These are phyloP conservation scores for Plasmodium gallinaceum DNA, from an alignment of 169 alveolate species.

Conservation along the genomic window DNA sequence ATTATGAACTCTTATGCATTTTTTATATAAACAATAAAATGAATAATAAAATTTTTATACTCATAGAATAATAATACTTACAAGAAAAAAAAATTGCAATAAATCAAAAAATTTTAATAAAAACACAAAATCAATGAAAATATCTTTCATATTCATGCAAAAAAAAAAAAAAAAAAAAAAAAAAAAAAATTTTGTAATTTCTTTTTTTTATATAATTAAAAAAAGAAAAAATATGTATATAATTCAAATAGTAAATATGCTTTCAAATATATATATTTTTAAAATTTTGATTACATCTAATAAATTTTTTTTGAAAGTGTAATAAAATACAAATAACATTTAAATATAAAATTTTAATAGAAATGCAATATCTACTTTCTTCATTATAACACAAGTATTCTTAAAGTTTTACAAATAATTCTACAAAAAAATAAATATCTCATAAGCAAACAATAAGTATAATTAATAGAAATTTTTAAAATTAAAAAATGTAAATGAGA, in stretches of 20 bases:
- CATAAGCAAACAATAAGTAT: not conserved
- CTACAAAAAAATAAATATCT: constrained; percentile 3
- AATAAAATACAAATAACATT: not conserved
- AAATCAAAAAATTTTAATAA: constrained; percentile 4
- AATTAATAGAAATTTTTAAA: not conserved
- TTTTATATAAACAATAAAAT: not conserved
- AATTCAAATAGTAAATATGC: not conserved
- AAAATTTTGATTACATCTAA: not conserved
- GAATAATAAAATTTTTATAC: not conserved
- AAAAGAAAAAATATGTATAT: not conserved
- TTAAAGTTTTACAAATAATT: constrained; percentile 1
- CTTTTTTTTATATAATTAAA: not conserved
- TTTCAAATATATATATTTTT: not conserved
- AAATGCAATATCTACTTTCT: not conserved
- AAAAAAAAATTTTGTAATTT: too few species aligned
- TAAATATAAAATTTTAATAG: not conserved
- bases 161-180: constrained; percentile 2
- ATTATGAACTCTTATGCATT: not conserved
- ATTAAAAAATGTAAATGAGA: too few species aligned
- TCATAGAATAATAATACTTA: not conserved
- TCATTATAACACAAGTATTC: not conserved
- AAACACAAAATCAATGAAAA: not conserved
- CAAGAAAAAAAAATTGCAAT: not conserved
- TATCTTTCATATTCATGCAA: not conserved
- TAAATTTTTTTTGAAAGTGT: not conserved